Evolutionary conservation across 2,329 filamentous ascomycete genomes (phyloP).

Genomic region (Ceratocystis alfenasii): DNA sequence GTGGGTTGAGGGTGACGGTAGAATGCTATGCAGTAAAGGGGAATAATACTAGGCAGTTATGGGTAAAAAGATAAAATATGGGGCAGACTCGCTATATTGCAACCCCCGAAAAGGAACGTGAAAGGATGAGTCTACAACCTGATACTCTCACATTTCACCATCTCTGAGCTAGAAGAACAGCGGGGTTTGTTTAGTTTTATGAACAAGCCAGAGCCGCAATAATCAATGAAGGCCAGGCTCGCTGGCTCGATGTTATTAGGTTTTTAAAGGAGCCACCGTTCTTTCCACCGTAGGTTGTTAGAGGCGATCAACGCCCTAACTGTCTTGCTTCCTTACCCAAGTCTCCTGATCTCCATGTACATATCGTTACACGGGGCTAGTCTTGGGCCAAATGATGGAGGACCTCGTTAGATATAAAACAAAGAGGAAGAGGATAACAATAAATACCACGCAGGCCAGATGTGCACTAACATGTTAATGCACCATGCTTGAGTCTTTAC

Average conservation of each 20-base stretch:
- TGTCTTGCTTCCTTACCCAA: background rate
- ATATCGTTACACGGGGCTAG: background rate
- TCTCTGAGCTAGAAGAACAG: background rate
- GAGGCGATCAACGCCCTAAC: background rate
- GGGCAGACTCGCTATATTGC: background rate
- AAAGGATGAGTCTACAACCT: background rate
- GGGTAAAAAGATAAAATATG: conserved; percentile 4
- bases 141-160: too few species aligned
- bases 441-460: too few species aligned
- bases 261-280: too few species aligned
- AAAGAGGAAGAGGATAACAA: too few species aligned
- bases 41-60: background rate
- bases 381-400: background rate
- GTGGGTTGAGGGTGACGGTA: background rate
- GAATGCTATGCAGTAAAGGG: background rate
- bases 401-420: too few species aligned
- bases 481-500: background rate
- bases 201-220: too few species aligned
- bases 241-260: too few species aligned
- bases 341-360: background rate
- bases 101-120: background rate
- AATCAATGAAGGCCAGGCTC: too few species aligned
- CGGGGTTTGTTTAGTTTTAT: background rate
- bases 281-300: too few species aligned
- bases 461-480: background rate